Evolutionary conservation across 352 stramenopile species (phyloP).

Genomic region (Phytopythium kandeliae): DNA sequence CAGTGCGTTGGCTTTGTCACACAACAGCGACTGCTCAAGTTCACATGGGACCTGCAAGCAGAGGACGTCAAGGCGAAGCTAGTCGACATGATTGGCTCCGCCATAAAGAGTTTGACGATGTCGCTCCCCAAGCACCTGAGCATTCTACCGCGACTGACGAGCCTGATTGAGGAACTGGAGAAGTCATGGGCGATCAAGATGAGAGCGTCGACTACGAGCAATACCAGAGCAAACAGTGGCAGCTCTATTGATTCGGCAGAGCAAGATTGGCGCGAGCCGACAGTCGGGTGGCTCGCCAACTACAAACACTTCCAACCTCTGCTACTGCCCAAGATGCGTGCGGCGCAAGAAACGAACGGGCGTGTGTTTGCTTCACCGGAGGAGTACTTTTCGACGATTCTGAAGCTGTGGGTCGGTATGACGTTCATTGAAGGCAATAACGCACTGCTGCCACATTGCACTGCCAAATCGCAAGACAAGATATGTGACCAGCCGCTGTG

Average conservation of each 20-base stretch:
- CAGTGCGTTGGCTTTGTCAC: no score
- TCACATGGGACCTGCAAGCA: slow-evolving; percentile 54
- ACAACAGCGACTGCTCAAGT: slow-evolving; percentile 62
- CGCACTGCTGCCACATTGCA: slow-evolving; percentile 72
- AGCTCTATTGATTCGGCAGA: neutral
- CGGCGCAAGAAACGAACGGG: slow-evolving; percentile 19
- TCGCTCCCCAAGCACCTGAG: slow-evolving; percentile 45
- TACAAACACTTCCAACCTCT: slow-evolving; percentile 68
- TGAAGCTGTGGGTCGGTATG: slow-evolving; percentile 82
- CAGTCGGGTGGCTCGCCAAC: slow-evolving; percentile 63
- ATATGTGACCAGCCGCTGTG: slow-evolving; percentile 64
- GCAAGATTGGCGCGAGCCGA: slow-evolving; percentile 59
- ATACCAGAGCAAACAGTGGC: neutral
- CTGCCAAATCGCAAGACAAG: slow-evolving; percentile 39
- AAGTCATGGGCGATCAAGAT: slow-evolving; percentile 67
- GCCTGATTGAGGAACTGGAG: slow-evolving; percentile 58
- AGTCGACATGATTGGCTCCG: slow-evolving; percentile 49
- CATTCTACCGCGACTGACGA: slow-evolving; percentile 29
- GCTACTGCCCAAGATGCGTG: slow-evolving; percentile 66
- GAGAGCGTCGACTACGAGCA: slow-evolving; percentile 1
- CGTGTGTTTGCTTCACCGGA: slow-evolving; percentile 67
- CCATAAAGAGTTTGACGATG: slow-evolving; percentile 31
- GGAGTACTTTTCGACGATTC: slow-evolving; percentile 73
- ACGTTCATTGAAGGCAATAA: slow-evolving; percentile 86
- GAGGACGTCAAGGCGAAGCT: slow-evolving; percentile 55